Conservation (phyloP, 176 grass and related monocot genomes). For the Bonia amplexicaulis region DNA sequence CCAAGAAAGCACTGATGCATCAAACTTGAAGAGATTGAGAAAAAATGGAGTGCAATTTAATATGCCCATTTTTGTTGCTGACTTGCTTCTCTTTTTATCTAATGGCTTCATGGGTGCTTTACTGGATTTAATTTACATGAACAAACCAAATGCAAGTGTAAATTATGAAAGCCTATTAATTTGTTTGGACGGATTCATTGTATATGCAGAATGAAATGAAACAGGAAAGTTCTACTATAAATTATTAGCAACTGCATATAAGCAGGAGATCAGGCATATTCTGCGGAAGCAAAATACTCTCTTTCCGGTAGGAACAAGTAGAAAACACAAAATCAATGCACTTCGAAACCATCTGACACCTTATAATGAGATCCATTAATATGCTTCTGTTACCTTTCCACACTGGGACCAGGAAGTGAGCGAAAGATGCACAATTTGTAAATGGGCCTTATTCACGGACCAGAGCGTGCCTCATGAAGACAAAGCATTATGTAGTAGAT, state of each 20-base stretch:
- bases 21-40: background rate
- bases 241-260: background rate
- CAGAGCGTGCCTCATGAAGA: conserved; percentile 13
- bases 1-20: background rate
- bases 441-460: conserved; percentile 16
- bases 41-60: background rate
- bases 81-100: background rate
- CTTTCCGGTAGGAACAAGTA: background rate
- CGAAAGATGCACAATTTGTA: background rate
- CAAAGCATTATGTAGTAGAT: conserved; percentile 1
- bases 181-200: background rate
- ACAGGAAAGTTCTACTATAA: background rate
- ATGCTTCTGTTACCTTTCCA: conserved; percentile 3
- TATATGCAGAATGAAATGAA: background rate
- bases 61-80: background rate
- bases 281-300: background rate
- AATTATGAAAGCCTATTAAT: background rate
- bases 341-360: conserved; percentile 10
- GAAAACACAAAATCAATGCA: background rate
- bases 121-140: background rate
- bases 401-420: conserved; percentile 7
- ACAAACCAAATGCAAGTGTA: background rate
- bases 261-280: background rate
- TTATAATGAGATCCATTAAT: background rate
- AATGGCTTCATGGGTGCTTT: background rate